Evolutionary conservation across 2,329 filamentous ascomycete species (phyloP).

Genomic region (Escovopsis sp.): DNA sequence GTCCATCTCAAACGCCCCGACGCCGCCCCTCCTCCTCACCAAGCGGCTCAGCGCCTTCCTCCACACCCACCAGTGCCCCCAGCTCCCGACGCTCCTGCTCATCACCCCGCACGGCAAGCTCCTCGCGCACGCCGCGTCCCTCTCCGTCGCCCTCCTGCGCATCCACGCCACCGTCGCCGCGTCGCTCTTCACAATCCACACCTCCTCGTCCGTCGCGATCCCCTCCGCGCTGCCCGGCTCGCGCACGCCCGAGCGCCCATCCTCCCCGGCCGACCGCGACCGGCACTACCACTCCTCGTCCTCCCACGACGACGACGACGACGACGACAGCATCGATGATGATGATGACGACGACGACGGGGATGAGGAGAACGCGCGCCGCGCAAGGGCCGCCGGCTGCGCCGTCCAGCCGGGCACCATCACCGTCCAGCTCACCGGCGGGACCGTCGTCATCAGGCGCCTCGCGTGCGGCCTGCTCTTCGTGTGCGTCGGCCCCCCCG

Average conservation of each 20-base stretch:
- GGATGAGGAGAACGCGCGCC: background rate
- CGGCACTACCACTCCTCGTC: constrained; percentile 7
- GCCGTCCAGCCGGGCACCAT: constrained; percentile 28
- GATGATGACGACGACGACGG: constrained; percentile 1
- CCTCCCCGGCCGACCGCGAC: constrained; percentile 12
- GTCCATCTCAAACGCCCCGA: constrained; percentile 21
- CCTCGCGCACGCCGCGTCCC: constrained; percentile 43
- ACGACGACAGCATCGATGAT: background rate
- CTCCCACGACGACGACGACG: constrained; percentile 5
- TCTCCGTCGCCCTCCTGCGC: constrained; percentile 41
- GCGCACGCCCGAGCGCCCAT: constrained; percentile 13
- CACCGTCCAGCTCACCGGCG: constrained; percentile 43
- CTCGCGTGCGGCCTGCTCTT: constrained; percentile 47
- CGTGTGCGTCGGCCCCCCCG: constrained; percentile 40
- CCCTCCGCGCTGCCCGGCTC: constrained; percentile 27
- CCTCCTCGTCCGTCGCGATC: constrained; percentile 26
- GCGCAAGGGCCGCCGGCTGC: background rate
- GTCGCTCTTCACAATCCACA: constrained; percentile 45
- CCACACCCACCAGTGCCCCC: constrained; percentile 38
- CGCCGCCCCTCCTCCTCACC: constrained; percentile 47
- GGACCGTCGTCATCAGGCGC: constrained; percentile 43
- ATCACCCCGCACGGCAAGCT: constrained; percentile 47
- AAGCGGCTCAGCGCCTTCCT: constrained; percentile 51
- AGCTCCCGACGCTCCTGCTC: constrained; percentile 44
- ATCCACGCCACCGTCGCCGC: constrained; percentile 50